Evolutionary conservation across 192 early-diverging fungal genomes (phyloP).

Genomic region (Backusella macrospora): DNA sequence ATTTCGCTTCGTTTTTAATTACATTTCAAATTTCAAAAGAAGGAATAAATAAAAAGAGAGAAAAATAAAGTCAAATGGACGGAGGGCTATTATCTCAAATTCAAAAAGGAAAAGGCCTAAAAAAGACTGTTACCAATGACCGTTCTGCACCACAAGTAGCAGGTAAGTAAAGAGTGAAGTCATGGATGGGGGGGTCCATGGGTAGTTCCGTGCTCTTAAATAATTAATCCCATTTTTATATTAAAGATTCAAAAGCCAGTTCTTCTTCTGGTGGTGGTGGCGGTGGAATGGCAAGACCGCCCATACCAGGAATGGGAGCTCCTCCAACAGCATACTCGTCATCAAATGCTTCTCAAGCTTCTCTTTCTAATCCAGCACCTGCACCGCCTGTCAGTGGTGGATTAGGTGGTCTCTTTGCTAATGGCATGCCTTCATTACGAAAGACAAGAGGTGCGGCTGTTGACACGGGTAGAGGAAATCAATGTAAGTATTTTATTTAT

Average conservation of each 20-base stretch:
- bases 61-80: constrained; percentile 21
- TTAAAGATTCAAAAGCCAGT: constrained; percentile 15
- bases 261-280: constrained; percentile 13
- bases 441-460: constrained; percentile 38
- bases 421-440: constrained; percentile 63
- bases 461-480: constrained; percentile 22
- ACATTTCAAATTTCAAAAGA: background rate
- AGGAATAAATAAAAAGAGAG: background rate
- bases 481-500: constrained; percentile 8
- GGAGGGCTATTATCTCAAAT: constrained; percentile 71
- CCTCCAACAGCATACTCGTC: background rate
- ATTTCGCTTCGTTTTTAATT: background rate
- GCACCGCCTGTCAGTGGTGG: constrained; percentile 18
- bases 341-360: background rate
- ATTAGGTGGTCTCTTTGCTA: constrained; percentile 43
- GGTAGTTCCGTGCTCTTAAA: background rate
- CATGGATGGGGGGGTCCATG: background rate
- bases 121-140: constrained; percentile 75
- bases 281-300: constrained; percentile 40
- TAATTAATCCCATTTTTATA: background rate
- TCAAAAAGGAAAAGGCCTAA: constrained; percentile 68
- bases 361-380: constrained; percentile 1
- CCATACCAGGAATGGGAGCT: constrained; percentile 24
- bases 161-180: constrained; percentile 28
- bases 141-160: constrained; percentile 60